phyloP scores from a whole-genome alignment of 108 stramenopile genomes.

The Phaeodactylum tricornutum region DNA sequence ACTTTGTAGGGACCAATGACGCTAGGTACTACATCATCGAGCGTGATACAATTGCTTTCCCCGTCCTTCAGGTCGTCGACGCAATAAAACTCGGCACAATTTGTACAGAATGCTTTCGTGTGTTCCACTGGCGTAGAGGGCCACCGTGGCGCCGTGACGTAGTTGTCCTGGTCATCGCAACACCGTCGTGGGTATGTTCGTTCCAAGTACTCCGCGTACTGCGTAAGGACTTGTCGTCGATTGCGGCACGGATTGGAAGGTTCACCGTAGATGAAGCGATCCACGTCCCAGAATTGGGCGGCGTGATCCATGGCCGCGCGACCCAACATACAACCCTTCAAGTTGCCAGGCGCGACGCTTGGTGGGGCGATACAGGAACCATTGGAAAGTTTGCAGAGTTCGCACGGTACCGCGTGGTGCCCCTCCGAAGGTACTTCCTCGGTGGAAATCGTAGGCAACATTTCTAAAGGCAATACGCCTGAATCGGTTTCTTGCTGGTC shows the following conservation, averaged over 20 bases:
- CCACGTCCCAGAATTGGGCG: conserved; percentile 48
- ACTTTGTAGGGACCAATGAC: no score
- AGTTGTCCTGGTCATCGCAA: conserved; percentile 56
- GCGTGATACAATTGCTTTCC: no score
- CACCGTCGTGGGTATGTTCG: conserved; percentile 61
- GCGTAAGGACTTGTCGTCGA: conserved; percentile 48
- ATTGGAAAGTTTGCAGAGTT: conserved; percentile 30
- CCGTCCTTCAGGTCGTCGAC: no score
- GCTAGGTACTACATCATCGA: no score
- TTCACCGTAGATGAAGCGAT: conserved; percentile 66
- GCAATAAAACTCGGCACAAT: no score
- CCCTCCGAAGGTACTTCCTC: neutral
- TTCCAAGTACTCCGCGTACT: conserved; percentile 52
- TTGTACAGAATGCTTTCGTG: no score
- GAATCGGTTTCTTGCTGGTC: neutral
- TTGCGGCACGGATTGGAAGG: conserved; percentile 49
- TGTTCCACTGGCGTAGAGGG: no score
- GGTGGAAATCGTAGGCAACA: no score
- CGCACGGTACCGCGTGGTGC: conserved; percentile 26
- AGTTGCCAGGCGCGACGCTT: conserved; percentile 30
- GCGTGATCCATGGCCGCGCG: conserved; percentile 65
- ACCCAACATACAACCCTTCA: conserved; percentile 62
- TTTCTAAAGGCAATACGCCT: conserved; percentile 1
- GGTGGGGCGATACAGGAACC: conserved; percentile 56
- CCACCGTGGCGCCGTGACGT: no score